Conservation (phyloP, 1,139 yeast genomes). For the Ashbya aceris region DNA sequence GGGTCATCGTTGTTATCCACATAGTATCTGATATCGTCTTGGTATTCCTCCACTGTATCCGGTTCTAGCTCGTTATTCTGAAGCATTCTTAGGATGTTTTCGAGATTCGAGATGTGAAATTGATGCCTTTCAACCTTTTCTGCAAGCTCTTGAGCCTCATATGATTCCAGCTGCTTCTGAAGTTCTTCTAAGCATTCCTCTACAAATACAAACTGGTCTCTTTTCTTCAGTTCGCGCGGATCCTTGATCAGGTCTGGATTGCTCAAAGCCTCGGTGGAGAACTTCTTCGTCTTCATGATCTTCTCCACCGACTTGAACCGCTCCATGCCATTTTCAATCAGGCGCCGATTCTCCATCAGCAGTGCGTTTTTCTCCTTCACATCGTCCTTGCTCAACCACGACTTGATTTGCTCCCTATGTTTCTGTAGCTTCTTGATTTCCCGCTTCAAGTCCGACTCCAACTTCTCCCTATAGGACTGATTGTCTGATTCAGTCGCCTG, state of each 20-base stretch:
- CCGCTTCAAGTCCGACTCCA: slow-evolving; percentile 87
- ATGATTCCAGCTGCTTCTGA: slow-evolving; percentile 68
- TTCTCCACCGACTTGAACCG: slow-evolving; percentile 92
- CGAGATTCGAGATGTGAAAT: slow-evolving; percentile 72
- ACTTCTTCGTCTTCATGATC: slow-evolving; percentile 91
- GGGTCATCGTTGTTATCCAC: slow-evolving; percentile 93
- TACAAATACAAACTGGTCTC: slow-evolving; percentile 65
- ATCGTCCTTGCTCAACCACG: slow-evolving; percentile 89
- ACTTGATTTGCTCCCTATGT: slow-evolving; percentile 89
- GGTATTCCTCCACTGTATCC: slow-evolving; percentile 67
- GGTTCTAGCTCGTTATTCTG: slow-evolving; percentile 81
- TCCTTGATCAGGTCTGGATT: slow-evolving; percentile 51
- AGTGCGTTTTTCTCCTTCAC: slow-evolving; percentile 77
- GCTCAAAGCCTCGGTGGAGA: slow-evolving; percentile 86
- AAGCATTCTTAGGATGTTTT: slow-evolving; percentile 62
- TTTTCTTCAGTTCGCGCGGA: slow-evolving; percentile 73
- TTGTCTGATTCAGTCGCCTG: slow-evolving; percentile 58
- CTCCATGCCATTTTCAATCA: slow-evolving; percentile 93
- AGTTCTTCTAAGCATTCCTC: slow-evolving; percentile 72
- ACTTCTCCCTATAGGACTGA: slow-evolving; percentile 85
- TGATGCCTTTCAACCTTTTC: slow-evolving; percentile 66
- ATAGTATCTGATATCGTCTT: slow-evolving; percentile 87
- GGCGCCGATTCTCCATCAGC: slow-evolving; percentile 68
- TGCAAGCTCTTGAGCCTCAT: slow-evolving; percentile 70
- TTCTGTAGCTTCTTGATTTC: slow-evolving; percentile 94